These are phyloP conservation scores for Pseudogymnoascus sp. DNA, from an alignment of 2,329 filamentous ascomycete species.

Conservation along the genomic window DNA sequence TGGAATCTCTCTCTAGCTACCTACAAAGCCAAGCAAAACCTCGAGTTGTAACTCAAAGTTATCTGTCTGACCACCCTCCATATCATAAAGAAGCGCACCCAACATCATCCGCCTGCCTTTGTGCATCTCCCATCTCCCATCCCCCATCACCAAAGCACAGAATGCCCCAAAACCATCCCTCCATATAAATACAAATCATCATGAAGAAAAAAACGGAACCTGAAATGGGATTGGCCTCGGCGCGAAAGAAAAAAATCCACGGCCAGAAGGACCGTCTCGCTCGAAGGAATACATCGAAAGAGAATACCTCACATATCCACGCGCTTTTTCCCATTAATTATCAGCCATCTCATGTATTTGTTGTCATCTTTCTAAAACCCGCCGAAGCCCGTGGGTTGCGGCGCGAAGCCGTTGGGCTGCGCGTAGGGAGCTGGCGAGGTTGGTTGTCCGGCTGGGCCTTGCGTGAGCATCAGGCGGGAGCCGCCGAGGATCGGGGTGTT, in stretches of 20 bases:
- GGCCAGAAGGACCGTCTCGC: background rate
- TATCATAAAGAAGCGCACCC: conserved; percentile 13
- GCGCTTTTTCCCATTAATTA: conserved; percentile 1
- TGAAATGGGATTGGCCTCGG: background rate
- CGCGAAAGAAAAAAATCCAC: conserved; percentile 3
- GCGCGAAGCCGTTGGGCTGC: conserved; percentile 80
- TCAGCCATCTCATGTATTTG: conserved; percentile 9
- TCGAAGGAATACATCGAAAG: conserved; percentile 2
- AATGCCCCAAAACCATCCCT: conserved; percentile 24
- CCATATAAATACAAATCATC: conserved; percentile 8
- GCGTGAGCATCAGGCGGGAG: conserved; percentile 88
- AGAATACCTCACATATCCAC: background rate
- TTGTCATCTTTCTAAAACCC: conserved; percentile 35
- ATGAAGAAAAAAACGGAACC: conserved; percentile 6
- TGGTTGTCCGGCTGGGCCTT: conserved; percentile 57
- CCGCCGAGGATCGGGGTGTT: conserved; percentile 88
- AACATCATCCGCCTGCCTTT: conserved; percentile 15
- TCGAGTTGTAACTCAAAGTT: background rate
- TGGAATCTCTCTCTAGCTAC: conserved; percentile 6
- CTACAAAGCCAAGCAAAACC: conserved; percentile 5
- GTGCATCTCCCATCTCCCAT: conserved; percentile 38
- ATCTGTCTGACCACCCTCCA: background rate
- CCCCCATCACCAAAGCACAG: conserved; percentile 29
- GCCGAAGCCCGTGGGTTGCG: conserved; percentile 74
- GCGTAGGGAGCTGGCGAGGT: conserved; percentile 61